Evolutionary conservation across 139 green algal genomes (phyloP), one percentile per base, ranked within the genome.

Genomic region (Chlamydomonas schloesseri): DNA sequence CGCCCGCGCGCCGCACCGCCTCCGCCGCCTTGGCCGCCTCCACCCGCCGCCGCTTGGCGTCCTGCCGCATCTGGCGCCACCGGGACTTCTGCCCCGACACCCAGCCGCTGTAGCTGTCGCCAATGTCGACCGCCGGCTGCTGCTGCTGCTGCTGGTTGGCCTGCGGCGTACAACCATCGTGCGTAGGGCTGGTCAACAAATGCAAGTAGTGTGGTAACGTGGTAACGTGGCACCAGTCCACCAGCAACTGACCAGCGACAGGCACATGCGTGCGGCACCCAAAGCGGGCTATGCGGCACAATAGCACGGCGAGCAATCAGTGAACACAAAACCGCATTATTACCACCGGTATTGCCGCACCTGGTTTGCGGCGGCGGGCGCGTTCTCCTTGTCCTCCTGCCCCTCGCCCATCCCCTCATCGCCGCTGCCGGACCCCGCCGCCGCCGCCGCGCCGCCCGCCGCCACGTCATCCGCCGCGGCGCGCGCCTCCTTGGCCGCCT

Each of bases 31-130:
- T 86, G 24, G 65, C 83, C 26, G 82, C 77, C 65, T 92, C 91
- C 37, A 80, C 68, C 47, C 93, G 89, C 50, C 89, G 72, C 33
- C 92, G 89, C 84, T 91, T 81, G 86, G 94, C 96, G 34, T 91
- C 89, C 50, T 88, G 73, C 3, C 93, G 84, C 9, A 82, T 70
- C 0, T 53, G 72, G 4, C 88, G 88, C 97, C 97, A 99, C 72
- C 88, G 87, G 1, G 73, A 33, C 93, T 99, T 99, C 84, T 96
- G 93, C 58, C 88, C 82, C n/a, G 82, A 67, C 78, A 99, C 88
- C 97, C 97, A 99, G 26, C 80, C 93, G 9, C 26, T 33, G 81
- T 84, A 84, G 62, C 64, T 31, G 10, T 62, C 60, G 13, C 36
- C 58, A 17, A 83, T 73, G 60, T 42, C 58, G 0, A 72, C 75